Evolutionary conservation across 768 basidiomycete species (phyloP).

Genomic region (Pleurotus djamor): DNA sequence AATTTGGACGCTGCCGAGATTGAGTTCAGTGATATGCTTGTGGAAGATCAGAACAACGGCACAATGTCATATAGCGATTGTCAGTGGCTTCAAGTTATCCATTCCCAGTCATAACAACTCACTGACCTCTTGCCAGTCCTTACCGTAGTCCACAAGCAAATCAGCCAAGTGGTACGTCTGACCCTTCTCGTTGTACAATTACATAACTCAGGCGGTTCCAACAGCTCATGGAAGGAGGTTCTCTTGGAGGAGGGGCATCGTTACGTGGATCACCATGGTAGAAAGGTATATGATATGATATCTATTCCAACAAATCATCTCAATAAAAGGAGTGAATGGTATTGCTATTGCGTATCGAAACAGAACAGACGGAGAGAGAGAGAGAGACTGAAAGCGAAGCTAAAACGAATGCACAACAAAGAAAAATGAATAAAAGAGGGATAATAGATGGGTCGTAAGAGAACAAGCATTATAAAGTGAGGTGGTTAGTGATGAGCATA

Average conservation of each 20-base stretch:
- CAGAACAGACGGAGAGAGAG: constrained; percentile 21
- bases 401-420: constrained; percentile 10
- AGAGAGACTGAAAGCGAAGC: constrained; percentile 12
- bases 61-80: constrained; percentile 90
- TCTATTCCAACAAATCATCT: constrained; percentile 4
- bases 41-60: constrained; percentile 98
- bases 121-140: constrained; percentile 31
- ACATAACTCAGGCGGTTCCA: too few species aligned
- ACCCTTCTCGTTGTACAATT: too few species aligned
- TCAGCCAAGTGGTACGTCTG: constrained; percentile 40
- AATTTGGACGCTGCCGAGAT: constrained; percentile 92
- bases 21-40: constrained; percentile 95
- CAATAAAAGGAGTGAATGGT: constrained; percentile 22
- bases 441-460: not conserved
- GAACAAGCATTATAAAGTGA: not conserved
- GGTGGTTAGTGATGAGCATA: not conserved
- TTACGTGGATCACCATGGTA: constrained; percentile 45
- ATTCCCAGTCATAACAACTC: not conserved
- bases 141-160: constrained; percentile 48
- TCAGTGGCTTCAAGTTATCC: constrained; percentile 40
- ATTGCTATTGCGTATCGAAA: constrained; percentile 26
- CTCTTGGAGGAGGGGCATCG: constrained; percentile 31
- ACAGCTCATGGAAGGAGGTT: constrained; percentile 37
- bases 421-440: constrained; percentile 11
- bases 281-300: constrained; percentile 2